These are phyloP conservation scores for Acanthamoeba lenticulata DNA, from an alignment of 208 protist species.

Conservation along the genomic window DNA sequence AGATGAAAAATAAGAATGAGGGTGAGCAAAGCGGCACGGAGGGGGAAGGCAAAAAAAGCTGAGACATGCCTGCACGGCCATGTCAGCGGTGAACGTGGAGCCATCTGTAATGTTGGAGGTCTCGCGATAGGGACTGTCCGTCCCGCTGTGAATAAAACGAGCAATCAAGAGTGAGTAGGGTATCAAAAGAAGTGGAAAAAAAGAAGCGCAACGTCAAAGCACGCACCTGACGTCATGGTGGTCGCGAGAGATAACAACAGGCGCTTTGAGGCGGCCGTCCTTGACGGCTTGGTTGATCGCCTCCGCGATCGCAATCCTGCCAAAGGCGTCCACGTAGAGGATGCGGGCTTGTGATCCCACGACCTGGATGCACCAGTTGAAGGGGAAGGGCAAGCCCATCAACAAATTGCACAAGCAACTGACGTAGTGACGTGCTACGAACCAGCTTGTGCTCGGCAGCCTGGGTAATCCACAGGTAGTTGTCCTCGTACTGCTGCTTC, in stretches of 20 bases:
- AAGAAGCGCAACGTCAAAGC: not conserved
- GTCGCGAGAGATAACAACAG: conserved; percentile 87
- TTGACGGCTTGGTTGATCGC: conserved; percentile 89
- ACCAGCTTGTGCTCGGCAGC: conserved; percentile 86
- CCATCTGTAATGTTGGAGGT: conserved; percentile 91
- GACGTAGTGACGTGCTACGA: not conserved
- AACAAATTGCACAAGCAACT: conserved; percentile 3
- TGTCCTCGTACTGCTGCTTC: conserved; percentile 84
- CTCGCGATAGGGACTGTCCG: conserved; percentile 90
- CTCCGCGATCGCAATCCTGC: conserved; percentile 86
- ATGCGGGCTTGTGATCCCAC: conserved; percentile 93
- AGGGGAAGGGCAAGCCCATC: not conserved
- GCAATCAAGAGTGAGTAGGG: not conserved
- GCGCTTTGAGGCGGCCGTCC: conserved; percentile 81
- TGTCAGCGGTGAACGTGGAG: conserved; percentile 89
- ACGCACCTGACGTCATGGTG: conserved; percentile 90
- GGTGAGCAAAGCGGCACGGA: too few species aligned
- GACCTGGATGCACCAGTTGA: conserved; percentile 71
- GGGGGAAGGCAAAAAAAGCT: too few species aligned
- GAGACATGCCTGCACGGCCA: conserved; percentile 87
- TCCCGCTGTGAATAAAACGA: conserved; percentile 67
- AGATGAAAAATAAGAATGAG: not conserved
- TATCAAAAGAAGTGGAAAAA: not conserved
- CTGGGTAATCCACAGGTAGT: conserved; percentile 89
- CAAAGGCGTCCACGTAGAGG: conserved; percentile 86